phyloP scores from a whole-genome alignment of 306 rosid genomes.

The Quillaja saponaria region DNA sequence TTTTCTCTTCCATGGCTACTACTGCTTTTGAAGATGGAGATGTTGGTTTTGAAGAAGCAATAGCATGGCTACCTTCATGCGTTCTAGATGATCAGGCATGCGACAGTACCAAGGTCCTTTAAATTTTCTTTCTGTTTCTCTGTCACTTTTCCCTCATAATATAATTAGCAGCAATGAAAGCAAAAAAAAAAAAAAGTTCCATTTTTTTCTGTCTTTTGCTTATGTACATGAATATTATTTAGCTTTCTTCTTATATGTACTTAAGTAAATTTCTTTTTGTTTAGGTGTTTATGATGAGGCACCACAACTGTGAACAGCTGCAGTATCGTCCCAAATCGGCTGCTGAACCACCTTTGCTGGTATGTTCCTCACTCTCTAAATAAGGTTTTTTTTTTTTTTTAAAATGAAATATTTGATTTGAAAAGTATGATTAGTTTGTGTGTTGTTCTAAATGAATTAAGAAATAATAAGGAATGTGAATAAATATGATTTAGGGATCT shows the following conservation, averaged over 20 bases:
- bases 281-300: neutral
- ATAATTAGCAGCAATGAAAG: no score
- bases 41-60: conserved; percentile 36
- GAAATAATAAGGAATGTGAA: no score
- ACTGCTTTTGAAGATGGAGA: conserved; percentile 5
- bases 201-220: neutral
- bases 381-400: no score
- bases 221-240: neutral
- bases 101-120: conserved; percentile 27
- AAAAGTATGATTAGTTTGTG: no score
- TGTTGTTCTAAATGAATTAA: no score
- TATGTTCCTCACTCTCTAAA: no score
- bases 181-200: neutral
- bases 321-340: no score
- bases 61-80: conserved; percentile 39
- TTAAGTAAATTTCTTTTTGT: neutral
- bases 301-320: neutral
- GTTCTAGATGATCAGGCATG: conserved; percentile 32
- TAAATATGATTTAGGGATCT: no score
- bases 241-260: neutral
- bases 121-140: neutral
- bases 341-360: no score
- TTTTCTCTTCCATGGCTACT: conserved; percentile 40
- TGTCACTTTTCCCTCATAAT: neutral
- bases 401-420: no score